Base-by-base conservation (phyloP, 805 yeast species). In the Clavispora asparagi region DNA sequence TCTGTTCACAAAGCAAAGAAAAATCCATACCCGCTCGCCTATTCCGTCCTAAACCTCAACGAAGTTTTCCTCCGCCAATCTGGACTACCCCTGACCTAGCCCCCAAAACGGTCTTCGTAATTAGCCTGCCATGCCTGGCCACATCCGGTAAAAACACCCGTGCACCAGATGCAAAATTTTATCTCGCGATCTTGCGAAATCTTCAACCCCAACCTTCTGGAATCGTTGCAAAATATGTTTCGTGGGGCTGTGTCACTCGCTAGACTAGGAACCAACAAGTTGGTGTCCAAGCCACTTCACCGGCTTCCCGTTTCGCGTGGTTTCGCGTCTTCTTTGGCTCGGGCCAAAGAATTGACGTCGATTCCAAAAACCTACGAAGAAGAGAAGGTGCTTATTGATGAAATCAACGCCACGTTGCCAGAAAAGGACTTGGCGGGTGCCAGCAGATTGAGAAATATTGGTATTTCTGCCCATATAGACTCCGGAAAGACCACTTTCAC, bases 401-500 rank as follows among this genome's bases (percentile, higher is more conserved):
- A 77, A 53, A 73, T 85, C 53, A 71, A 76, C 50, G 60, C 59
- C 7, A 54, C 62, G 4, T 65, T 87, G 48, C 68, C 79, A 3
- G 79, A 73, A 19, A 66, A 63, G 27, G 95, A 87, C 59, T 45
- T 71, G 7, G 55, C 62, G 10, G 72, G 82, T 28, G 71, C 87
- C 16, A 57, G 68, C 7, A 72, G 76, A 44, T 77, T 91, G 79
- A 80, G 99, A 68, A 94, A 94, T 65, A 94, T 94, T 55, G 99
- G 99, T 67, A 89, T 94, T 47, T 88, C 97, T 13, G 99, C 99
- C 9, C 99, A 94, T 67, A 94, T 94, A 59, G 99, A 94, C 65
- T 89, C 97, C 4, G 99, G 99, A 49, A 94, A 94, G 63, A 94
- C 99, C 41, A 94, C 99, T 0, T 94, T 94, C 69, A 94, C 98